phyloP scores from a whole-genome alignment of 1,139 yeast species.

The Barnettozyma hawaiiensis region DNA sequence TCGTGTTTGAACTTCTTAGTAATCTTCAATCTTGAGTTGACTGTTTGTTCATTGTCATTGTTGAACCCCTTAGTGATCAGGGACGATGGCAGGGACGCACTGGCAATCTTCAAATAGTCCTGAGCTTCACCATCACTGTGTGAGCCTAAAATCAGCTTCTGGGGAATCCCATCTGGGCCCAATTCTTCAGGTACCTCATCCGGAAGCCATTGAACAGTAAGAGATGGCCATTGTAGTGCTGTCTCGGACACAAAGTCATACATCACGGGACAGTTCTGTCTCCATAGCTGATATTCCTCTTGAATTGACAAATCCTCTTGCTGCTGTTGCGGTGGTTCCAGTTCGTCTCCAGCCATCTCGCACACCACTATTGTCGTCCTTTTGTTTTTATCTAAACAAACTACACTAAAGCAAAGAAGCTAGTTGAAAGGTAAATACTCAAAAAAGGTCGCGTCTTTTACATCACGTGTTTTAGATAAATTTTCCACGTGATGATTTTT shows the following conservation, averaged over 20 bases:
- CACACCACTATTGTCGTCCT: too few relatives aligned
- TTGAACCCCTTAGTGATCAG: constrained; percentile 19
- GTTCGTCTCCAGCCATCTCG: background rate
- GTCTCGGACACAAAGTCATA: constrained; percentile 78
- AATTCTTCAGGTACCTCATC: constrained; percentile 18
- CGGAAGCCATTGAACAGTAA: constrained; percentile 75
- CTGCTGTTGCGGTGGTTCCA: too few relatives aligned
- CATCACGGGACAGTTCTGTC: constrained; percentile 73
- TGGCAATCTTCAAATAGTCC: constrained; percentile 72
- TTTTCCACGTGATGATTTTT: too few relatives aligned
- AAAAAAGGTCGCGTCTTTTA: too few relatives aligned
- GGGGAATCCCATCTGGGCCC: constrained; percentile 20
- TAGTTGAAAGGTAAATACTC: too few relatives aligned
- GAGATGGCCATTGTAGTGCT: constrained; percentile 74
- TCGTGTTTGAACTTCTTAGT: constrained; percentile 50
- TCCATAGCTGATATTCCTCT: constrained; percentile 75
- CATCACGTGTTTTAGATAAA: too few relatives aligned
- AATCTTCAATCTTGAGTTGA: constrained; percentile 53
- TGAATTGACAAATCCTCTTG: constrained; percentile 29
- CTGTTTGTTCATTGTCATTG: constrained; percentile 26
- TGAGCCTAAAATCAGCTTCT: constrained; percentile 66
- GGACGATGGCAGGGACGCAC: constrained; percentile 58
- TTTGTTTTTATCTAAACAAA: too few relatives aligned
- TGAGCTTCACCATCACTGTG: constrained; percentile 79
- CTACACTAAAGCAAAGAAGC: too few relatives aligned